These are phyloP conservation scores for Aspergillus sp. DNA, from an alignment of 2,329 filamentous ascomycete species.

Conservation along the genomic window DNA sequence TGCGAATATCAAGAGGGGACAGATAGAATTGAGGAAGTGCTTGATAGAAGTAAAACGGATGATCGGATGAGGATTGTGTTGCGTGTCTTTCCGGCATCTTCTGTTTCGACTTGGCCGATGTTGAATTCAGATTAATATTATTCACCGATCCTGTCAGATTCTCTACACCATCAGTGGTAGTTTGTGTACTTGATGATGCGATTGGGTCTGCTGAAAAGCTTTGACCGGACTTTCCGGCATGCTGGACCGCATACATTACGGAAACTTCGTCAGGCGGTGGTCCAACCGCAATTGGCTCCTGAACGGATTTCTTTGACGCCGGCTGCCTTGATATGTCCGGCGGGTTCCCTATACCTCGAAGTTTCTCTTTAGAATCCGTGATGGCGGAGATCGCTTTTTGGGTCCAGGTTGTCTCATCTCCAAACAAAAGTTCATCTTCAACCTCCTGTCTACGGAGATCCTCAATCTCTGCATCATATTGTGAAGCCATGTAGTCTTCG, in stretches of 20 bases:
- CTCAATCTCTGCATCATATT: constrained; percentile 72
- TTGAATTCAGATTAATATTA: constrained; percentile 13
- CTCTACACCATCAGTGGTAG: constrained; percentile 13
- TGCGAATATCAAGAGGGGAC: constrained; percentile 83
- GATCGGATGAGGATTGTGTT: constrained; percentile 41
- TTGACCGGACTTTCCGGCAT: constrained; percentile 41
- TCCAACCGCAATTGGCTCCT: constrained; percentile 46
- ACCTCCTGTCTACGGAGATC: constrained; percentile 69
- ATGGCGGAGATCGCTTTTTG: constrained; percentile 73
- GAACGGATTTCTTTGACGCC: constrained; percentile 42
- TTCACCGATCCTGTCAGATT: constrained; percentile 20
- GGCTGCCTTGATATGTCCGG: constrained; percentile 49
- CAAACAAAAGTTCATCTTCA: constrained; percentile 88
- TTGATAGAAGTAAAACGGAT: constrained; percentile 77
- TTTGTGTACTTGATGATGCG: constrained; percentile 10
- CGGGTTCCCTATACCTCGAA: constrained; percentile 61
- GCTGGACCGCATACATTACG: constrained; percentile 47
- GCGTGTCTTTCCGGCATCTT: constrained; percentile 15
- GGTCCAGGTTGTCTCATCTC: constrained; percentile 88
- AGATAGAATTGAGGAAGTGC: constrained; percentile 82
- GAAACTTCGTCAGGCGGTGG: constrained; percentile 40
- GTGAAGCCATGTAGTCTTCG: constrained; percentile 73
- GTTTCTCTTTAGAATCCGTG: constrained; percentile 66
- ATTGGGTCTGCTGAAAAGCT: constrained; percentile 23
- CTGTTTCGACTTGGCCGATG: constrained; percentile 18